Evolutionary conservation across 2,329 filamentous ascomycete species (phyloP).

Genomic region (Alternaria novae-zelandiae): DNA sequence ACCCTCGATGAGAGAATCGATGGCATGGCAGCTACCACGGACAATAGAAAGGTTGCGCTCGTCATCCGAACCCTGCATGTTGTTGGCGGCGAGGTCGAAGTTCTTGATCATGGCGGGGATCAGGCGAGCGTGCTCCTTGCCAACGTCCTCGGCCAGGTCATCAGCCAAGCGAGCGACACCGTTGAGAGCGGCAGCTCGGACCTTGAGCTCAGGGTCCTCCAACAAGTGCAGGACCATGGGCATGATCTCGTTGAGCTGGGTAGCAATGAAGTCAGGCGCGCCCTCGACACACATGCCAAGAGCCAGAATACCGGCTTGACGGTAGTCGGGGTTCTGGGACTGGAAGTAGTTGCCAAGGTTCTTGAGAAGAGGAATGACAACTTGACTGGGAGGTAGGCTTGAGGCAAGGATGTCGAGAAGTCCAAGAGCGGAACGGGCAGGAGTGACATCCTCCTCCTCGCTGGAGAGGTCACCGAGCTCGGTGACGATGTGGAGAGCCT

Average conservation of each 20-base stretch:
- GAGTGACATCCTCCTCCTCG: constrained; percentile 85
- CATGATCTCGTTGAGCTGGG: constrained; percentile 85
- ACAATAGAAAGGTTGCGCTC: constrained; percentile 85
- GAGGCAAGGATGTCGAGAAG: constrained; percentile 88
- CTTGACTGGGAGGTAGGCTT: constrained; percentile 89
- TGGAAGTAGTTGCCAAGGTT: constrained; percentile 82
- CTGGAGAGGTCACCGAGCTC: constrained; percentile 77
- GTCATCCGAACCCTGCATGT: constrained; percentile 66
- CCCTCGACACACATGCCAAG: constrained; percentile 95
- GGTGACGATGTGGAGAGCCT: constrained; percentile 85
- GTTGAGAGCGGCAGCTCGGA: constrained; percentile 86
- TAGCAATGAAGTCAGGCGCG: constrained; percentile 95
- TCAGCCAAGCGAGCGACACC: constrained; percentile 90
- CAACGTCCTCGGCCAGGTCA: constrained; percentile 89
- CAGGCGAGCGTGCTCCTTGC: constrained; percentile 81
- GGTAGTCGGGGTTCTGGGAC: constrained; percentile 75
- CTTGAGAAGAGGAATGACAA: constrained; percentile 89
- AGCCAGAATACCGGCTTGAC: constrained; percentile 88
- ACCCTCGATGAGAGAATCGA: constrained; percentile 89
- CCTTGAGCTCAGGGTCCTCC: constrained; percentile 80
- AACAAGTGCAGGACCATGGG: constrained; percentile 84
- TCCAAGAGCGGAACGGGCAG: constrained; percentile 82
- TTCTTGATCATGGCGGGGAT: constrained; percentile 88
- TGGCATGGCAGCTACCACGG: constrained; percentile 85
- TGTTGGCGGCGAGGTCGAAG: constrained; percentile 77